Conservation (phyloP, 2,329 filamentous ascomycete species). For the Aspergillus fumigatus region DNA sequence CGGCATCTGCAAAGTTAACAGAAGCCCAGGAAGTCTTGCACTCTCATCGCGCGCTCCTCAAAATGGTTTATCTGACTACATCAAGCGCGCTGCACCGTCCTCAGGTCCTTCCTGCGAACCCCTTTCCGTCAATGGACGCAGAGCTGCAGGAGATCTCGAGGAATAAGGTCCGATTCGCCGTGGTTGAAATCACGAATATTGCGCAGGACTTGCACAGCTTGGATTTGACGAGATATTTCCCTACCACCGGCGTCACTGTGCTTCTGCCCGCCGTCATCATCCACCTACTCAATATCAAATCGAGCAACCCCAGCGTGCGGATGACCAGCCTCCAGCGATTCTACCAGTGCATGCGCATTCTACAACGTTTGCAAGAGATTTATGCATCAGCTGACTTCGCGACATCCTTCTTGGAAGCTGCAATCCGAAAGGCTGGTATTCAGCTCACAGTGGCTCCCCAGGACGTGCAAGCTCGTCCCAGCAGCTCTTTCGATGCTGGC, state of each 20-base stretch:
- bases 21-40: conserved; percentile 48
- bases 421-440: conserved; percentile 80
- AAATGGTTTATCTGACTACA: conserved; percentile 92
- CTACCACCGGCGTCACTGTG: conserved; percentile 86
- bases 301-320: conserved; percentile 66
- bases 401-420: conserved; percentile 90
- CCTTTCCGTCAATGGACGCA: conserved; percentile 52
- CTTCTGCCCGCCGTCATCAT: conserved; percentile 91
- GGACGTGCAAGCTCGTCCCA: conserved; percentile 24
- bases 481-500: conserved; percentile 15
- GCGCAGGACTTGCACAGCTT: conserved; percentile 69
- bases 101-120: conserved; percentile 75
- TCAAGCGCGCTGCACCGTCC: conserved; percentile 87
- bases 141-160: conserved; percentile 79
- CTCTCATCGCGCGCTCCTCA: conserved; percentile 77
- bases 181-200: conserved; percentile 79
- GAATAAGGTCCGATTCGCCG: conserved; percentile 75
- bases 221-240: conserved; percentile 72
- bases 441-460: conserved; percentile 53
- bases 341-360: conserved; percentile 86
- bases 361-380: conserved; percentile 80
- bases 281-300: conserved; percentile 88
- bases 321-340: conserved; percentile 74
- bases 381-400: conserved; percentile 95
- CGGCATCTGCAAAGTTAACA: conserved; percentile 54